A percentile compares a stretch with the other conserved stretches of the same genome.
Conservation (phyloP, 2,329 filamentous ascomycete genomes). For the Ophiocordyceps camponoti-saundersi region DNA sequence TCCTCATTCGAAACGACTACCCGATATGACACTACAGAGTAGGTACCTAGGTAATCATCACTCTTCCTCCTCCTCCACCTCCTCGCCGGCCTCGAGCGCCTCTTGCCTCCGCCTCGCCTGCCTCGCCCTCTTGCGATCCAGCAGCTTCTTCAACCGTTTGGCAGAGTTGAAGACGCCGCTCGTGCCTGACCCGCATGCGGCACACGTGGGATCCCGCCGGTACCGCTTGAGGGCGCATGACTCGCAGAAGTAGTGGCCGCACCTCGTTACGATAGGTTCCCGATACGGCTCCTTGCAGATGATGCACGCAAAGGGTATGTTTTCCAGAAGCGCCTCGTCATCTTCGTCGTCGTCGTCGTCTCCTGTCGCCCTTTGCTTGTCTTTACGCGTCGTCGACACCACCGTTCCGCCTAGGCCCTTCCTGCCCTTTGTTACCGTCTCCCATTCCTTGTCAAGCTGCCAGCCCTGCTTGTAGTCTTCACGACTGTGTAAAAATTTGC, state of each 20-base stretch:
- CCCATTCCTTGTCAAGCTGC: constrained; percentile 93
- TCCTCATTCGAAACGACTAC: neutral
- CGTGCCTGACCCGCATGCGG: constrained; percentile 70
- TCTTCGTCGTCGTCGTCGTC: constrained; percentile 26
- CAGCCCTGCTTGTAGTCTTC: constrained; percentile 81
- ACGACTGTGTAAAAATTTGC: constrained; percentile 59
- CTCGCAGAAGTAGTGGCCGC: constrained; percentile 93
- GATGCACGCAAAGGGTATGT: constrained; percentile 78
- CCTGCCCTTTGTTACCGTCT: constrained; percentile 59
- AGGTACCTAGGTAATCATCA: constrained; percentile 1
- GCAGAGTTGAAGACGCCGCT: constrained; percentile 81
- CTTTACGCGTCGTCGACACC: constrained; percentile 40
- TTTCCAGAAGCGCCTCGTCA: constrained; percentile 58
- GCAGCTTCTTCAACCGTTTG: constrained; percentile 62
- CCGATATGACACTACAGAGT: neutral
- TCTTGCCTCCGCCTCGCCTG: constrained; percentile 39
- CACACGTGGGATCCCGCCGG: constrained; percentile 71
- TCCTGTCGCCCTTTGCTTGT: constrained; percentile 12
- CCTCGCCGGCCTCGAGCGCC: constrained; percentile 32
- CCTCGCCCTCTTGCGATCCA: constrained; percentile 55
- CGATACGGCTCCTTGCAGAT: constrained; percentile 70
- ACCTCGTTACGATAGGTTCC: constrained; percentile 70
- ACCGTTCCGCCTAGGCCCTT: constrained; percentile 43
- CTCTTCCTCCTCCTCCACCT: constrained; percentile 26
- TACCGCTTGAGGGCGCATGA: constrained; percentile 76